phyloP scores from a whole-genome alignment of 2,329 filamentous ascomycete genomes.

The Coniochaeta sp. region DNA sequence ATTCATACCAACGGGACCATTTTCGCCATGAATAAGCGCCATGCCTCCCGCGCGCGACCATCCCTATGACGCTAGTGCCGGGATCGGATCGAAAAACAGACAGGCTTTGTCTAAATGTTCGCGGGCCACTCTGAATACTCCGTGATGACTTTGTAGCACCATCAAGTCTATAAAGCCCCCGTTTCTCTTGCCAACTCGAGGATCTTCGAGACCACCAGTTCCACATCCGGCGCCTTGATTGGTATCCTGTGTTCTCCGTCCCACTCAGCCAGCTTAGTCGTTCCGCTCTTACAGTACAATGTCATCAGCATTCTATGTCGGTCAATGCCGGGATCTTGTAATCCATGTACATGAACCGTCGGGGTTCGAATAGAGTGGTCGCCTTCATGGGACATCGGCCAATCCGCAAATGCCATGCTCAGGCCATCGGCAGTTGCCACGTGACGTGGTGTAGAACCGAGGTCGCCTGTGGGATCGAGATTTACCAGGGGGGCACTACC shows the following conservation, averaged over 20 bases:
- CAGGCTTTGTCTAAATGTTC: too few species aligned
- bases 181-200: slow-evolving; percentile 5
- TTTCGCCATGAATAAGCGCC: too few species aligned
- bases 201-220: slow-evolving; percentile 36
- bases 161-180: background rate
- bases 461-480: slow-evolving; percentile 31
- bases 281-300: slow-evolving; percentile 50
- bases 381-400: slow-evolving; percentile 29
- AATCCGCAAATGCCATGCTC: slow-evolving; percentile 30
- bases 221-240: slow-evolving; percentile 59
- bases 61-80: too few species aligned
- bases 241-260: slow-evolving; percentile 65
- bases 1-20: too few species aligned
- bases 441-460: slow-evolving; percentile 10
- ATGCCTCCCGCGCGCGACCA: too few species aligned
- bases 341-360: slow-evolving; percentile 62
- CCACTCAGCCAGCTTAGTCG: slow-evolving; percentile 59
- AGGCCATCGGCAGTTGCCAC: slow-evolving; percentile 8
- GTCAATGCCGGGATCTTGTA: slow-evolving; percentile 50
- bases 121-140: too few species aligned
- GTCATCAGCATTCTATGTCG: slow-evolving; percentile 48
- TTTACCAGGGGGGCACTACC: slow-evolving; percentile 53
- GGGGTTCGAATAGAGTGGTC: slow-evolving; percentile 40
- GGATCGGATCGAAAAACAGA: too few species aligned
- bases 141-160: background rate